Base-by-base conservation (phyloP, 371 early-diverging fungal genomes). In the Saksenaea oblongispora region DNA sequence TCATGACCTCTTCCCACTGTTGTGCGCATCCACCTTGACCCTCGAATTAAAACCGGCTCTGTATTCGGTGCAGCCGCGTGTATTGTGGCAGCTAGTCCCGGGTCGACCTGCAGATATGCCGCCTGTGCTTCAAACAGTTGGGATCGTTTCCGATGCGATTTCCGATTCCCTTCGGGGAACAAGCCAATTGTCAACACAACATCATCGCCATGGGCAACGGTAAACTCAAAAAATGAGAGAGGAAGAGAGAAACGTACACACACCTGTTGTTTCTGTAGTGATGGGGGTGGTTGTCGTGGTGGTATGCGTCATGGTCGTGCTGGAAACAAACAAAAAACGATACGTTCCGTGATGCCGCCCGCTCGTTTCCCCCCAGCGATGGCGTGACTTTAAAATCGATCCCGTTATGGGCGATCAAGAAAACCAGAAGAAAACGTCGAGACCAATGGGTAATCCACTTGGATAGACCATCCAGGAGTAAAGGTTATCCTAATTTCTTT, bases 1-100 rank as follows among this genome's bases (percentile, higher is more conserved):
- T 77, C 75, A 11, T 75, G 76, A 27, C 84, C 81, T 74, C 84
- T 60, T 11, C 84, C 84, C 3, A 83, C 74, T 26, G 71, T 75
- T 14, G 77, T 69, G 3, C 66, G 70, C 22, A 51, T 39, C 5
- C 61, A 69, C 31, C 71, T 73, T 4, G 76, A 78, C 0, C 62
- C 62, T 31, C 31, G 61, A 8, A 66, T 26, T 9, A 70, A n/a
- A 2, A 71, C 59, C n/a, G 67, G 56, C 0, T 59, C 36, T 0
- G 64, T 64, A 55, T 67, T 55, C 3, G 67, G 61, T 54, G 61
- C 13, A 26, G 67, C 67, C 22, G 67, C 59, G 59, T 71, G 71
- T 24, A 59, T 53, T 26, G 58, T 31, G 34, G 51, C 56, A 3
- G 65, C 71, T 37, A 67, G 17, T 22, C 53, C 42, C 44, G 71